Evolutionary conservation across 306 rosid species (phyloP).

Genomic region (Quercus agrifolia): DNA sequence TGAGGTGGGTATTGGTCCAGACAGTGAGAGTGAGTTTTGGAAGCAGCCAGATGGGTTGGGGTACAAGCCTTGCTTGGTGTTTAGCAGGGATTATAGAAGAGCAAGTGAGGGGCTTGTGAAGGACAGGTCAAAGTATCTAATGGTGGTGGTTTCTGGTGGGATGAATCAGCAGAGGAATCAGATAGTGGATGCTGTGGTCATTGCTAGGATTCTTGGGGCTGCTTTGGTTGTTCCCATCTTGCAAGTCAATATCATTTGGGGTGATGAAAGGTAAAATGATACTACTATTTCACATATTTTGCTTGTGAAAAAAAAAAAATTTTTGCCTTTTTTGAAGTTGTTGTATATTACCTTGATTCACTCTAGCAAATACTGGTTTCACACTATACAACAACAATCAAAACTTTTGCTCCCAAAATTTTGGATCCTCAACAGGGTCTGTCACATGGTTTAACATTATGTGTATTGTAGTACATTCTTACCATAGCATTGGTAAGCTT

Average conservation of each 20-base stretch:
- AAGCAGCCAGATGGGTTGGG: conserved; percentile 87
- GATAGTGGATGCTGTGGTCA: conserved; percentile 96
- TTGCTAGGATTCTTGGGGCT: conserved; percentile 96
- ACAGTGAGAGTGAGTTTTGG: conserved; percentile 60
- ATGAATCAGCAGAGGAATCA: conserved; percentile 98
- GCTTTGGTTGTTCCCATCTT: conserved; percentile 88
- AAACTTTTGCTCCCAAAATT: no score
- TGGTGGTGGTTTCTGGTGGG: conserved; percentile 97
- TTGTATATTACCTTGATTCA: neutral
- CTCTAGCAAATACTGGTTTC: neutral
- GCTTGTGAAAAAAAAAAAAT: neutral
- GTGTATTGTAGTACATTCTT: neutral
- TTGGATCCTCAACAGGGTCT: no score
- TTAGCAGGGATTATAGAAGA: conserved; percentile 53
- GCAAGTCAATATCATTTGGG: conserved; percentile 98
- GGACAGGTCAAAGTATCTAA: conserved; percentile 59
- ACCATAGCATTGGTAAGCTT: neutral
- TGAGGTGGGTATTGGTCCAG: conserved; percentile 23
- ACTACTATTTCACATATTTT: no score
- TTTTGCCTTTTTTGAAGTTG: no score
- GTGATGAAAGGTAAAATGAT: conserved; percentile 77
- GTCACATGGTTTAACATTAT: no score
- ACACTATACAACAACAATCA: no score
- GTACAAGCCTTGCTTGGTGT: conserved; percentile 69
- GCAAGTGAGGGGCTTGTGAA: conserved; percentile 43